phyloP scores from a whole-genome alignment of 768 basidiomycete species.

The Leccinum uliginosum region DNA sequence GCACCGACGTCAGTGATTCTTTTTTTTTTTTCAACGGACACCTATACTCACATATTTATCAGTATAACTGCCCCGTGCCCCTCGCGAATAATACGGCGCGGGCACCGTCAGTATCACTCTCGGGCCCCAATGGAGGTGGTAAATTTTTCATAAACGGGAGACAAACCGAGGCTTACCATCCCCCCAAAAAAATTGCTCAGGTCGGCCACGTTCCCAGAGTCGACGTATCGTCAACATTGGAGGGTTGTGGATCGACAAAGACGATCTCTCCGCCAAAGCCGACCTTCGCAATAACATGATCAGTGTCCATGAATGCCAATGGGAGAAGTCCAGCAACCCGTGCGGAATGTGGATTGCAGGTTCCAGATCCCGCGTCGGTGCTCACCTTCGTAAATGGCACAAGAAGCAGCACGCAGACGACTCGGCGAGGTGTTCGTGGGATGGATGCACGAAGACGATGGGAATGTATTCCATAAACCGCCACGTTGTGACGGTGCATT shows the following conservation, averaged over 20 bases:
- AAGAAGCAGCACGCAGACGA: neutral
- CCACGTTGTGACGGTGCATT: constrained; percentile 5
- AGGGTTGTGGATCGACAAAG: constrained; percentile 7
- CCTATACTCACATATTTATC: too few species aligned
- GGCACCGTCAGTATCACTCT: too few species aligned
- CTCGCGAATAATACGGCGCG: too few species aligned
- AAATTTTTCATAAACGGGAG: too few species aligned
- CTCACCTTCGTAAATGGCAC: constrained; percentile 12
- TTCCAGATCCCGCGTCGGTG: neutral
- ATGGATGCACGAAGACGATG: constrained; percentile 2
- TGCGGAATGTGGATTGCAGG: constrained; percentile 13
- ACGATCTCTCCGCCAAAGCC: neutral
- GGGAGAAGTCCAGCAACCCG: neutral
- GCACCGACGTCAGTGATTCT: too few species aligned
- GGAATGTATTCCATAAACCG: constrained; percentile 4
- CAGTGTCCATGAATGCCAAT: constrained; percentile 9
- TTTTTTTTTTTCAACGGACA: too few species aligned
- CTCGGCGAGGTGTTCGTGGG: constrained; percentile 1
- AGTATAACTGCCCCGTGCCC: too few species aligned
- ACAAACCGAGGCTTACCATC: neutral
- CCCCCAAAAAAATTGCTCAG: neutral
- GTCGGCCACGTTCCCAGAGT: neutral
- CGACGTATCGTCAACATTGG: neutral
- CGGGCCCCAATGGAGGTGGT: too few species aligned
- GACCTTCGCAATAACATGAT: neutral